phyloP scores from a whole-genome alignment of 805 yeast species.

The Kockiozyma suomiensis region DNA sequence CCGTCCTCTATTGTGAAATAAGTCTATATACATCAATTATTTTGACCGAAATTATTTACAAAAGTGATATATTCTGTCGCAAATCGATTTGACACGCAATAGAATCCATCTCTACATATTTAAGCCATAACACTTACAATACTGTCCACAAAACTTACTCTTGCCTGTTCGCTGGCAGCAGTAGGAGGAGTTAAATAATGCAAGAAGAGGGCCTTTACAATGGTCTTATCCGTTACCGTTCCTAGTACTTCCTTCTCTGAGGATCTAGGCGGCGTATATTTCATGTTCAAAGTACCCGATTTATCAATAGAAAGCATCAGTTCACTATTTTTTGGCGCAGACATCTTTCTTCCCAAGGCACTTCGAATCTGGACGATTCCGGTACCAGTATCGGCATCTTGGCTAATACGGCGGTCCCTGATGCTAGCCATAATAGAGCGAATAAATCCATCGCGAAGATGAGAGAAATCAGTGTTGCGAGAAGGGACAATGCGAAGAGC shows the following conservation, averaged over 20 bases:
- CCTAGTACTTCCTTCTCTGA: constrained; percentile 52
- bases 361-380: constrained; percentile 71
- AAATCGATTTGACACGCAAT: too few relatives aligned
- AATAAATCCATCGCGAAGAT: constrained; percentile 84
- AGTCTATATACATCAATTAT: neutral
- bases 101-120: too few relatives aligned
- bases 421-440: constrained; percentile 69
- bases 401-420: constrained; percentile 35
- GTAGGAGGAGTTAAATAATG: constrained; percentile 72
- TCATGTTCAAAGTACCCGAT: constrained; percentile 48
- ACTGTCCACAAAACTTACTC: constrained; percentile 15
- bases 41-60: too few relatives aligned
- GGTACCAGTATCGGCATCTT: constrained; percentile 50
- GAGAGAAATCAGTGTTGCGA: constrained; percentile 88
- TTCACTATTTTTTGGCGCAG: constrained; percentile 74
- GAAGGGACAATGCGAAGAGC: constrained; percentile 80
- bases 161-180: constrained; percentile 58
- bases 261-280: constrained; percentile 11
- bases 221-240: constrained; percentile 57
- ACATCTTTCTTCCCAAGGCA: constrained; percentile 63
- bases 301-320: constrained; percentile 58
- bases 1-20: too few relatives aligned
- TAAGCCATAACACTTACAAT: neutral
- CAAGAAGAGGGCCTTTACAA: constrained; percentile 68
- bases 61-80: too few relatives aligned